Base-by-base conservation (phyloP, 2,329 filamentous ascomycete genomes). In the Daldinia sp. region DNA sequence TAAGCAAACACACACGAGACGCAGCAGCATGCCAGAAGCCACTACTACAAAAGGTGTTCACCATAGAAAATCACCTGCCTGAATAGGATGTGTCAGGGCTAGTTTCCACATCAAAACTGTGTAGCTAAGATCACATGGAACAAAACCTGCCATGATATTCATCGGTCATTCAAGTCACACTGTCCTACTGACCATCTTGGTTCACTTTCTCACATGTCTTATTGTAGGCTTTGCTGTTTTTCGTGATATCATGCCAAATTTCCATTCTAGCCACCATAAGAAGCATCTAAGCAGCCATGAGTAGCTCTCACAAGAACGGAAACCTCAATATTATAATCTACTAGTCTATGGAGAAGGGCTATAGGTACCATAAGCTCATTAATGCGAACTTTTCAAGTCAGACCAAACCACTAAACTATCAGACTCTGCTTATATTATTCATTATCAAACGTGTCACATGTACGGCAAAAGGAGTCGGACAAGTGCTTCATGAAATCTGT, bases 71-170 rank as follows among this genome's bases (percentile, higher is more conserved):
- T 63, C 51, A 55, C 56, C 49, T 63, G 57, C 60, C 60, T 13
- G 27, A 66, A 58, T 54, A 25, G 52, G 56, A 55, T 55, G 27
- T 29, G 30, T 41, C 47, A 50, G 39, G 23, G 23, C 39, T 34
- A 64, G 53, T 50, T 48, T 35, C 59, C 35, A 15, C 34, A 49
- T 61, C 21, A 21, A 41, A 34, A 34, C 11, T 55, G 58, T 56
- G 53, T 61, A 45, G 53, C 39, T 45, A 37, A 29, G 53, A 29
- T 66, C 63, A 66, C 59, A 59, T 63, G 63, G 27, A 45, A 27
- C 25, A 17, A 30, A 47, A 39, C 41, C 45, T 58, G 53, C 50
- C 52, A 45, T 7, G 15, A 15, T 10, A 4, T 15, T 15, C 39
- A 45, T 13, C 39, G 15, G 3, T 9, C n/a, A 43, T 13, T 13